These are phyloP conservation scores for Penicillium griseofulvum DNA, from an alignment of 2,329 filamentous ascomycete species.

Conservation along the genomic window DNA sequence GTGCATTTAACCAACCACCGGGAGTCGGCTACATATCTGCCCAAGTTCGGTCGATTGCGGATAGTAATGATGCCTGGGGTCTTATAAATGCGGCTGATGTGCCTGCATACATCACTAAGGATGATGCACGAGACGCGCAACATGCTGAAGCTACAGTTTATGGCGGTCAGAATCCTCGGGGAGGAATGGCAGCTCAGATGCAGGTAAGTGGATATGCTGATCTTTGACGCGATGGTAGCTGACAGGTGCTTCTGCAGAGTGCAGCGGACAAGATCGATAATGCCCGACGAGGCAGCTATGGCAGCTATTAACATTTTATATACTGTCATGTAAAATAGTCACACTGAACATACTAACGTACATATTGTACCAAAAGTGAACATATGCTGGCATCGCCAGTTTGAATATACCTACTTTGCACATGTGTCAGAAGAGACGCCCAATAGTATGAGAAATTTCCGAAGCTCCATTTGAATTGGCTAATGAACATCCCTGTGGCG, in stretches of 20 bases:
- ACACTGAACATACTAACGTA: neutral
- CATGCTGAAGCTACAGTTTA: slow-evolving; percentile 26
- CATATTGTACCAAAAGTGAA: neutral
- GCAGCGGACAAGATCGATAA: slow-evolving; percentile 35
- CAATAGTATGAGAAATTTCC: neutral
- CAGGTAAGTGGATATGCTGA: slow-evolving; percentile 25
- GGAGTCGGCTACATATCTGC: slow-evolving; percentile 31
- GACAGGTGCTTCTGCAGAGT: slow-evolving; percentile 24
- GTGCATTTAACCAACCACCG: slow-evolving; percentile 34
- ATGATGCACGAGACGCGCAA: slow-evolving; percentile 34
- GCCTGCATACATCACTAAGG: slow-evolving; percentile 32
- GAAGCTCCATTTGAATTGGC: neutral
- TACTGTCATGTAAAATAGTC: neutral
- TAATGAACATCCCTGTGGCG: neutral
- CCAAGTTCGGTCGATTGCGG: slow-evolving; percentile 34
- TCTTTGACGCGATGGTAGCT: neutral
- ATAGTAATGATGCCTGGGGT: slow-evolving; percentile 32
- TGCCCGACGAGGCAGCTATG: slow-evolving; percentile 17
- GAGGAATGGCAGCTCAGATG: slow-evolving; percentile 35
- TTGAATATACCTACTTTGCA: neutral
- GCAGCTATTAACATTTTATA: neutral
- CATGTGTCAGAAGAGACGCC: neutral
- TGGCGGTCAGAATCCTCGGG: slow-evolving; percentile 31
- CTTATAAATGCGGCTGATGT: slow-evolving; percentile 22
- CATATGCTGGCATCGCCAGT: neutral